phyloP scores from a whole-genome alignment of 768 basidiomycete genomes.

The Boletus rex-veris region DNA sequence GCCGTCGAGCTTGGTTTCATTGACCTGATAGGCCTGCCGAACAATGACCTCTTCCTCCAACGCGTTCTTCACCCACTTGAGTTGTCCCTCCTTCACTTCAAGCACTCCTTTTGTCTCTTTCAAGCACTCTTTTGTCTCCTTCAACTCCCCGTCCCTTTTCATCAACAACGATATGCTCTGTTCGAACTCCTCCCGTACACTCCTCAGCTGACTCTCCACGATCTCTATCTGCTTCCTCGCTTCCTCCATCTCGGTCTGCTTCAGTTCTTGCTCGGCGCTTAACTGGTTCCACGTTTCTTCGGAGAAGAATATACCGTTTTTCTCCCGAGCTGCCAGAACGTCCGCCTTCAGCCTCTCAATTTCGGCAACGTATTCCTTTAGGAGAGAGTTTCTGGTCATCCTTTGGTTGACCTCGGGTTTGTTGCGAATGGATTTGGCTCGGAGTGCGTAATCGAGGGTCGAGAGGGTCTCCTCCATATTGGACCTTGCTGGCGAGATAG shows the following conservation, averaged over 20 bases:
- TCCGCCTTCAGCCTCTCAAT: constrained; percentile 92
- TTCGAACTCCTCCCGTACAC: constrained; percentile 86
- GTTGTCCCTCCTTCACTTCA: constrained; percentile 49
- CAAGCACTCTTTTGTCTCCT: constrained; percentile 54
- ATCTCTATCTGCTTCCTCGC: constrained; percentile 79
- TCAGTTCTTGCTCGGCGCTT: constrained; percentile 69
- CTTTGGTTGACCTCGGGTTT: constrained; percentile 94
- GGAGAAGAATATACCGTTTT: constrained; percentile 93
- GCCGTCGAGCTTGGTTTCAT: constrained; percentile 65
- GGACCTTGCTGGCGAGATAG: constrained; percentile 87
- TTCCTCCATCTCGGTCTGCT: constrained; percentile 76
- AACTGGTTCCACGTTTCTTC: constrained; percentile 89
- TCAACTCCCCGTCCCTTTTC: constrained; percentile 74
- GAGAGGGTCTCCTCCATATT: constrained; percentile 98
- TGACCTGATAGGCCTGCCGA: constrained; percentile 71
- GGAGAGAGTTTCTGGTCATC: constrained; percentile 85
- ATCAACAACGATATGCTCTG: constrained; percentile 77
- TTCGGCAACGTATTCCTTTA: constrained; percentile 92
- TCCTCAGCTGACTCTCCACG: constrained; percentile 76
- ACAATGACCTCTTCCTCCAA: constrained; percentile 80
- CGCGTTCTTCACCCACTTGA: constrained; percentile 53
- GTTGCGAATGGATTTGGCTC: constrained; percentile 94
- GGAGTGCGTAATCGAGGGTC: constrained; percentile 93
- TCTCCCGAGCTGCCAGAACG: constrained; percentile 86
- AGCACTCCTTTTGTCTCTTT: constrained; percentile 51